A percentile compares a stretch with the other conserved stretches of the same genome.
These are phyloP conservation scores for Papilionanthe hybrid DNA, from an alignment of 116 monocot species.

Conservation along the genomic window DNA sequence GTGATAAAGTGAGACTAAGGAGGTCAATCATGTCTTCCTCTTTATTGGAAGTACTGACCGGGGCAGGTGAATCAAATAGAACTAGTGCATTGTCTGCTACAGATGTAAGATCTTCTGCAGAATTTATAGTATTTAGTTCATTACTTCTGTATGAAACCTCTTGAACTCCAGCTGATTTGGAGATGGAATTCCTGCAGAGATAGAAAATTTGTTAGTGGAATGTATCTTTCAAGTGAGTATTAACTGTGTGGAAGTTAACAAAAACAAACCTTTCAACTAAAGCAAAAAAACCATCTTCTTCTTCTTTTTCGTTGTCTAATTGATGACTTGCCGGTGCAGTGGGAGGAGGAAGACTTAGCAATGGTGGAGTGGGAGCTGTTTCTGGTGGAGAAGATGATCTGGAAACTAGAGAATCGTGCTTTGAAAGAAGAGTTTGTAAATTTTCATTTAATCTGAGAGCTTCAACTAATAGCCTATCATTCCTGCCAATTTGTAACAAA, in stretches of 20 bases:
- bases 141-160: neutral
- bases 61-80: slow-evolving; percentile 48
- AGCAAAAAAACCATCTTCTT: slow-evolving; percentile 64
- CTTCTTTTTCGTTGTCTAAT: slow-evolving; percentile 16
- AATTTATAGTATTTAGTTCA: neutral
- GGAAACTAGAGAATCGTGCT: slow-evolving; percentile 75
- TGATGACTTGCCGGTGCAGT: neutral
- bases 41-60: slow-evolving; percentile 32
- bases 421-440: slow-evolving; percentile 60
- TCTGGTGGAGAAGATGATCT: slow-evolving; percentile 48
- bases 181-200: neutral
- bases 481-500: slow-evolving; percentile 26
- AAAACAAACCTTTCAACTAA: slow-evolving; percentile 65
- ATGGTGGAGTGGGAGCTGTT: slow-evolving; percentile 19
- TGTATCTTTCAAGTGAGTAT: neutral
- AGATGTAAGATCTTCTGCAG: neutral
- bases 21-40: slow-evolving; percentile 78
- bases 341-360: slow-evolving; percentile 18
- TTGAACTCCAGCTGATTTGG: neutral
- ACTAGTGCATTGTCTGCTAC: slow-evolving; percentile 26
- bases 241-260: neutral
- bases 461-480: slow-evolving; percentile 66
- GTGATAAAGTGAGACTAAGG: slow-evolving; percentile 47
- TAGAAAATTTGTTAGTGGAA: neutral
- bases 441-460: slow-evolving; percentile 71